These are phyloP conservation scores for Aureobasidium sp. DNA, from an alignment of 2,329 filamentous ascomycete genomes.

Conservation along the genomic window DNA sequence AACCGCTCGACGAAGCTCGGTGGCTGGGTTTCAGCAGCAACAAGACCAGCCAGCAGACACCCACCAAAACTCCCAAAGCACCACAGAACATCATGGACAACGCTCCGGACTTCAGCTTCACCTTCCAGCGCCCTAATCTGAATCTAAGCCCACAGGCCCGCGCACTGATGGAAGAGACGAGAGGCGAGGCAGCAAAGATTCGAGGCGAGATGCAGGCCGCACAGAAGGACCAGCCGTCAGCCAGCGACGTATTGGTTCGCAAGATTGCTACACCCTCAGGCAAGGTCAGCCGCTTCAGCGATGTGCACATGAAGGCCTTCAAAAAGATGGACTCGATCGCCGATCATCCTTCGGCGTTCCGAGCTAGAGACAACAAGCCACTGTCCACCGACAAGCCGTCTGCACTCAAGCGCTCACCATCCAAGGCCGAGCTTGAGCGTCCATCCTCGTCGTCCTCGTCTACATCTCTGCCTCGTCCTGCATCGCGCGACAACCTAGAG, in stretches of 20 bases:
- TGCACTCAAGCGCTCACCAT: slow-evolving; percentile 47
- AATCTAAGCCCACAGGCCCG: slow-evolving; percentile 56
- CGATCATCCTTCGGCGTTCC: slow-evolving; percentile 72
- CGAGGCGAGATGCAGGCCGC: slow-evolving; percentile 61
- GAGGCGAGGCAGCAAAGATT: slow-evolving; percentile 63
- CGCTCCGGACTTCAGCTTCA: slow-evolving; percentile 59
- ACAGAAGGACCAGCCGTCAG: slow-evolving; percentile 45
- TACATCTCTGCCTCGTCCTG: slow-evolving; percentile 26
- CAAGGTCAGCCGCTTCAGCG: slow-evolving; percentile 71
- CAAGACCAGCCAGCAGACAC: slow-evolving; percentile 56
- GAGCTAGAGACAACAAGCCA: slow-evolving; percentile 43
- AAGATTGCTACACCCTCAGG: slow-evolving; percentile 76
- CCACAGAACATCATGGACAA: slow-evolving; percentile 28
- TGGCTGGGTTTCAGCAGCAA: slow-evolving; percentile 77
- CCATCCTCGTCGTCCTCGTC: slow-evolving; percentile 22
- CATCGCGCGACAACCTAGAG: slow-evolving; percentile 22
- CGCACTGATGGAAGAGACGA: slow-evolving; percentile 57
- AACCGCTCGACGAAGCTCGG: slow-evolving; percentile 69
- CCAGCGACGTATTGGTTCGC: slow-evolving; percentile 43
- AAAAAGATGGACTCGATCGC: slow-evolving; percentile 98
- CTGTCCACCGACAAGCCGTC: slow-evolving; percentile 22
- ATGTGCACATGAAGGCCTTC: slow-evolving; percentile 79
- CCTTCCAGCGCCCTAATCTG: slow-evolving; percentile 49
- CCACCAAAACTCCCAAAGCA: slow-evolving; percentile 45
- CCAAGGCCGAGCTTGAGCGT: slow-evolving; percentile 57